phyloP scores from a whole-genome alignment of 164 flowering plant species.

The Chloranthus sessilifolius region DNA sequence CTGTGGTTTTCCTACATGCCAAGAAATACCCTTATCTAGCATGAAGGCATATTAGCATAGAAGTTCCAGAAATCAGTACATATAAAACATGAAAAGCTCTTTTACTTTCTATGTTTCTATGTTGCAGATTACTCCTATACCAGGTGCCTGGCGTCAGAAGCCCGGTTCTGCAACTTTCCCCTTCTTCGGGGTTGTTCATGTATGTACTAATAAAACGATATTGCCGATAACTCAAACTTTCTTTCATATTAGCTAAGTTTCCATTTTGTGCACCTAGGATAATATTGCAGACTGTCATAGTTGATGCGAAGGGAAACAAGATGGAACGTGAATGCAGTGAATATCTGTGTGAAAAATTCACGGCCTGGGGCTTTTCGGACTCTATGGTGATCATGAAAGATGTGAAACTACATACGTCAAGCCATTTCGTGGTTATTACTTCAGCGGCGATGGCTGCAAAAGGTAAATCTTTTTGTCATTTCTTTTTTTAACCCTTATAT shows the following conservation, averaged over 20 bases:
- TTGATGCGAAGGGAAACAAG: constrained; percentile 93
- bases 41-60: too few relatives aligned
- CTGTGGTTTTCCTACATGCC: too few relatives aligned
- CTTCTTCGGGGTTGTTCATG: constrained; percentile 97
- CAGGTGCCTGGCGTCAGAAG: constrained; percentile 98
- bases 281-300: constrained; percentile 75
- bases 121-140: constrained; percentile 89
- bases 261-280: too few relatives aligned
- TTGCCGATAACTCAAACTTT: too few relatives aligned
- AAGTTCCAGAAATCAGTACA: too few relatives aligned
- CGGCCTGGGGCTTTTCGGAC: constrained; percentile 99
- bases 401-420: constrained; percentile 95
- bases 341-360: constrained; percentile 76
- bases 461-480: too few relatives aligned
- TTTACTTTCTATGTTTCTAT: background rate
- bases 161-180: constrained; percentile 99
- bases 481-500: too few relatives aligned
- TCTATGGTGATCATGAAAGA: constrained; percentile 97
- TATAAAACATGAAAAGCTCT: too few relatives aligned
- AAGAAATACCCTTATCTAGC: too few relatives aligned
- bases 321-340: constrained; percentile 97
- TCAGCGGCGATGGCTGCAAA: constrained; percentile 97
- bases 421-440: constrained; percentile 85
- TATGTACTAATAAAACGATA: too few relatives aligned
- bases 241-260: too few relatives aligned